These are phyloP conservation scores for Sclerotiophoma versabilis DNA, from an alignment of 2,329 filamentous ascomycete species.

Conservation along the genomic window DNA sequence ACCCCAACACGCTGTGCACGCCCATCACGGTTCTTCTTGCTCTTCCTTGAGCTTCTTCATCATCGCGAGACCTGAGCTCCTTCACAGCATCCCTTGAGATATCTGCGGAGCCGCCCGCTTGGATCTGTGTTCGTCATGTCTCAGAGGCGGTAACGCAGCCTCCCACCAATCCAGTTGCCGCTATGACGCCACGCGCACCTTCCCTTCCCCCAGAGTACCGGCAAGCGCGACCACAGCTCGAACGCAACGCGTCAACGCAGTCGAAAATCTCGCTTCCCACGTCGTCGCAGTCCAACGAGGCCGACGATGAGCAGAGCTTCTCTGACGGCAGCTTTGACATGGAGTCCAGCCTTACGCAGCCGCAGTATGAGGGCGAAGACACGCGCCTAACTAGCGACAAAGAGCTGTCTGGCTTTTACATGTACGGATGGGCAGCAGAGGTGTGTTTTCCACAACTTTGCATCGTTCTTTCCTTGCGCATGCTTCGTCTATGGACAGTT, in stretches of 20 bases:
- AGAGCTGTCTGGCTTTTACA: slow-evolving; percentile 94
- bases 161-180: slow-evolving; percentile 33
- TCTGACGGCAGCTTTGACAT: slow-evolving; percentile 42
- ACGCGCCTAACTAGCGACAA: slow-evolving; percentile 84
- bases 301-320: slow-evolving; percentile 53
- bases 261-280: slow-evolving; percentile 46
- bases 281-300: slow-evolving; percentile 51
- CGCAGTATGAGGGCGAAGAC: slow-evolving; percentile 82
- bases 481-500: too few relatives aligned
- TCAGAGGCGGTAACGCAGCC: slow-evolving; percentile 11
- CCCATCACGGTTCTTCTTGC: background rate
- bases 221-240: slow-evolving; percentile 34
- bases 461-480: too few relatives aligned
- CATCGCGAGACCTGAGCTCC: background rate
- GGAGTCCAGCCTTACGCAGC: slow-evolving; percentile 42
- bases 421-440: slow-evolving; percentile 94
- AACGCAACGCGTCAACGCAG: slow-evolving; percentile 41
- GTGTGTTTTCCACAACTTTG: slow-evolving; percentile 26
- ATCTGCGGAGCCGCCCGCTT: background rate
- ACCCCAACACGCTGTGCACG: slow-evolving; percentile 5
- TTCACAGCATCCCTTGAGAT: background rate
- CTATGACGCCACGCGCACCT: slow-evolving; percentile 40
- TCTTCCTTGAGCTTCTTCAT: background rate
- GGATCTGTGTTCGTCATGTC: slow-evolving; percentile 13
- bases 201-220: slow-evolving; percentile 24